Evolutionary conservation across 2,329 filamentous ascomycete species (phyloP).

Genomic region (Sporothrix mexicana): DNA sequence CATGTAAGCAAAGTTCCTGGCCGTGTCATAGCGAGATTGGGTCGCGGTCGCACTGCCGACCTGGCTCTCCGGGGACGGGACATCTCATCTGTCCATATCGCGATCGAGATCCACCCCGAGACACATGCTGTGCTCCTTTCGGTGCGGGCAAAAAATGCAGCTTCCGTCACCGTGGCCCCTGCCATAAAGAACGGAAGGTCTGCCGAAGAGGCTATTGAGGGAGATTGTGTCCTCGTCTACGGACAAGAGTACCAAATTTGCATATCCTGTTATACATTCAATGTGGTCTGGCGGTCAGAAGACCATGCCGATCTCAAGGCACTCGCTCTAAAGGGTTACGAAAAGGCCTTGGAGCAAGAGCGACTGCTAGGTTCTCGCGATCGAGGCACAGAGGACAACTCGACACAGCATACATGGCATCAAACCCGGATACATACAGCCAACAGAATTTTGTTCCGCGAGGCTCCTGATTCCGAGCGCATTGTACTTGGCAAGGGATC

Average conservation of each 20-base stretch:
- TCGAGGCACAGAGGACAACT: not conserved
- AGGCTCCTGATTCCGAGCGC: not conserved
- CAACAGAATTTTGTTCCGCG: not conserved
- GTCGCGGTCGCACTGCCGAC: not conserved
- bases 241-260: not conserved
- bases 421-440: not conserved
- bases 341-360: not conserved
- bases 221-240: not conserved
- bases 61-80: not conserved
- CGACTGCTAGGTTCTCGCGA: not conserved
- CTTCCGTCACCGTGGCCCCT: not conserved
- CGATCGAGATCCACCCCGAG: not conserved
- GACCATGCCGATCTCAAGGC: not conserved
- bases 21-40: not conserved
- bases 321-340: not conserved
- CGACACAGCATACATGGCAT: not conserved
- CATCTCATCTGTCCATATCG: not conserved
- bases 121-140: not conserved
- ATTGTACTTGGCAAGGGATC: not conserved
- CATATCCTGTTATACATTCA: not conserved
- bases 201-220: not conserved
- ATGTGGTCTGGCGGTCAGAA: not conserved
- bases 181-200: no score
- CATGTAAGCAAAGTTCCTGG: not conserved
- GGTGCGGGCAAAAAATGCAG: not conserved